Evolutionary conservation across 2,329 filamentous ascomycete genomes (phyloP).

Genomic region (Trichoderma brevicompactum): DNA sequence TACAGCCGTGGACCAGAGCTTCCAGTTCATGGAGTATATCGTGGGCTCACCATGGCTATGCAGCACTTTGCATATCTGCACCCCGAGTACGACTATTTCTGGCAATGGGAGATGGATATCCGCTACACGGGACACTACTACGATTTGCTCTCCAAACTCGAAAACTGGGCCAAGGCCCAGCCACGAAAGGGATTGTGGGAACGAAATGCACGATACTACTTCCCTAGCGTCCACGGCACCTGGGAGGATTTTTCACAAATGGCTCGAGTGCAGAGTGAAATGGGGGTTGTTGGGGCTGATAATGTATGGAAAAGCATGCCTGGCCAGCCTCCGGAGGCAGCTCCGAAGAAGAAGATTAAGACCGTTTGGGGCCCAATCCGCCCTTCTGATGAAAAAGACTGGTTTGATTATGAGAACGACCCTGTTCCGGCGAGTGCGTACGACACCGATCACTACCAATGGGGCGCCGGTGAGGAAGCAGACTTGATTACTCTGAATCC

Average conservation of each 20-base stretch:
- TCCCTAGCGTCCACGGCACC: conserved; percentile 73
- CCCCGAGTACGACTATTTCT: conserved; percentile 87
- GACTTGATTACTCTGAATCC: conserved; percentile 92
- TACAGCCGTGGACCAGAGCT: conserved; percentile 68
- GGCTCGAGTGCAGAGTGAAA: conserved; percentile 75
- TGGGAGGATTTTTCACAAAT: conserved; percentile 80
- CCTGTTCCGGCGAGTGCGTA: conserved; percentile 70
- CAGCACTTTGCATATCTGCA: conserved; percentile 90
- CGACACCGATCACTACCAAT: conserved; percentile 79
- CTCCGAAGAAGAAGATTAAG: conserved; percentile 54
- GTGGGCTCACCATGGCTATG: conserved; percentile 90
- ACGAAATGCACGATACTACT: conserved; percentile 75
- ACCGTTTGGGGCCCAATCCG: conserved; percentile 85
- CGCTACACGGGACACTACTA: conserved; percentile 89
- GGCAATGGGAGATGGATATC: conserved; percentile 96
- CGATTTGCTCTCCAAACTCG: conserved; percentile 70
- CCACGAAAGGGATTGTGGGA: conserved; percentile 83
- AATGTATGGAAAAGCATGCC: conserved; percentile 66
- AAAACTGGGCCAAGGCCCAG: conserved; percentile 71
- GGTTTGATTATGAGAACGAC: conserved; percentile 74
- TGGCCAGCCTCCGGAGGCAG: conserved; percentile 45
- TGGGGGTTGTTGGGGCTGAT: conserved; percentile 66
- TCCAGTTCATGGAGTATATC: conserved; percentile 89
- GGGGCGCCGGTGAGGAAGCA: conserved; percentile 89
- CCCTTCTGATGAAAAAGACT: conserved; percentile 68